Evolutionary conservation across 129 eudicot species (phyloP).

Genomic region (Solidago caesia): DNA sequence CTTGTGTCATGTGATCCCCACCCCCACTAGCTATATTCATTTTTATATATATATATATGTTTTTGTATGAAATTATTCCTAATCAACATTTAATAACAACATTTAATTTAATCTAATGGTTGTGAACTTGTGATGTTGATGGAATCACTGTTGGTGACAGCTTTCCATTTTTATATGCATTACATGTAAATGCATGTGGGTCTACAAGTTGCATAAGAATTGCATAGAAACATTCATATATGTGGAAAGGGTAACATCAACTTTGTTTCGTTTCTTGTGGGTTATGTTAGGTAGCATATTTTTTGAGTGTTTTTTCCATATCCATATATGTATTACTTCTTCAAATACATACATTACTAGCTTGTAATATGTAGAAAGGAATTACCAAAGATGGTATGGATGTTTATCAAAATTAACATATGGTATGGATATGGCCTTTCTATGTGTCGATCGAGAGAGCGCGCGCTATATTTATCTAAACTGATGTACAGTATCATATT

Average conservation of each 20-base stretch:
- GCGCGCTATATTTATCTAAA: no score
- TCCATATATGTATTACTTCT: background rate
- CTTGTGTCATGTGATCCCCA: conserved; percentile 30
- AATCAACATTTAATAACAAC: conserved; percentile 11
- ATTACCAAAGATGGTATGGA: no score
- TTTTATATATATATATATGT: background rate
- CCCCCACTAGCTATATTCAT: conserved; percentile 26
- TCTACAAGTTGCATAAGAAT: conserved; percentile 3
- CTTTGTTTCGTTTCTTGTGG: conserved; percentile 19
- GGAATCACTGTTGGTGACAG: conserved; percentile 22
- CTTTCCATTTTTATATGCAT: conserved; percentile 16
- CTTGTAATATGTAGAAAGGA: background rate
- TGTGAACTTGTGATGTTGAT: conserved; percentile 26
- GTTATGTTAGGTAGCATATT: conserved; percentile 7
- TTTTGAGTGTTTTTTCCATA: background rate
- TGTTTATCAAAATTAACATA: no score
- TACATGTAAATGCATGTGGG: conserved; percentile 18
- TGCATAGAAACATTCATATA: conserved; percentile 9
- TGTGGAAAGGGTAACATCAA: conserved; percentile 8
- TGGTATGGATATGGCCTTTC: no score
- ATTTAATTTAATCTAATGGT: background rate
- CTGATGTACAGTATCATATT: no score
- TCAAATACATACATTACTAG: background rate
- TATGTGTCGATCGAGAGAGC: no score
- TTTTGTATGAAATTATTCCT: conserved; percentile 11